Evolutionary conservation across 164 flowering plant genomes (phyloP), one percentile per base, ranked within the genome.

Genomic region (Stephania japonica): DNA sequence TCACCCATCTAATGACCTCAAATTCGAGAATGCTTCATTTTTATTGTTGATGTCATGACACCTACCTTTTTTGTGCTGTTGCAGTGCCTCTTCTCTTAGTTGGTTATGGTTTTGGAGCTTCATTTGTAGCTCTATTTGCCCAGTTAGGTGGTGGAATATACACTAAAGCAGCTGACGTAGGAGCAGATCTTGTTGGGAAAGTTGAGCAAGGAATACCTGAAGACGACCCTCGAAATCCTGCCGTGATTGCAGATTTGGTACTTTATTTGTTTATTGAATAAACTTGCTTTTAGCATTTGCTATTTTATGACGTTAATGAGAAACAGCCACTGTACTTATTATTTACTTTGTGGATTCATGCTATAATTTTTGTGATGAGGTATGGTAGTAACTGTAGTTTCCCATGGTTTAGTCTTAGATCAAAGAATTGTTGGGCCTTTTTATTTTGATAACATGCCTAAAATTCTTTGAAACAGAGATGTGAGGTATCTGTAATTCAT

Each of bases 221-320:
- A 87, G 99, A 95, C 77, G 99, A 95, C 84, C 97, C 99, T 73
- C 86, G 99, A 63, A 95, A 95, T 82, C 99, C 99, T 80, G 99
- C 99, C 76, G 99, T 95, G 44, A 93, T 95, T 84, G 99, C 99
- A 67, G 99, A 95, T 83, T 84, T 95, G 99, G 99, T 95, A 86
- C n/a, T 53, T 68, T 25, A 14, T 62, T 12, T 41, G 74, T 68
- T 70, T 23, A 8, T 41, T 49, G 11, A 24, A 47, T 56, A 23
- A 23, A 27, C 38, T 70, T 25, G 68, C 21, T 73, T 32, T 56
- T 70, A 66, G 6, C 65, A n/a, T 42, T 41, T 19, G 49, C 44
- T 23, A 42, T 70, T 3, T 13, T 6, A 56, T 42, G 19, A 69
- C 53, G 47, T 71, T 44, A 24, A 16, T 53, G 62, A 27, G 42